Evolutionary conservation across 169 alveolate genomes (phyloP).

Genomic region (Babesia microti): DNA sequence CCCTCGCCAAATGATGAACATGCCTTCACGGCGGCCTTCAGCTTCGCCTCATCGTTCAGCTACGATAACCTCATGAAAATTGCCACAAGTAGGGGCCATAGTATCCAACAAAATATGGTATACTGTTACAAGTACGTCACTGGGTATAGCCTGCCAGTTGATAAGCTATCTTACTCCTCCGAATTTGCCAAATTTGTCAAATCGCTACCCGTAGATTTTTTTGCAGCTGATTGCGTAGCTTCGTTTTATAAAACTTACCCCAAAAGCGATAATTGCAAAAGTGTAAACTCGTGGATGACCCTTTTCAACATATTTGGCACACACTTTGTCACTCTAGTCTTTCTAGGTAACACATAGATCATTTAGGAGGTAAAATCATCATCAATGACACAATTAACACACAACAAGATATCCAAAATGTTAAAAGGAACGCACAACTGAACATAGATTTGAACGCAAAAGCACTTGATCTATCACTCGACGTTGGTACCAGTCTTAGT

Average conservation of each 20-base stretch:
- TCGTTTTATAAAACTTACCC: constrained; percentile 20
- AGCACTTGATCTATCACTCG: constrained; percentile 16
- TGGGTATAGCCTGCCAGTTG: too few species aligned
- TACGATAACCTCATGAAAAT: too few species aligned
- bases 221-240: constrained; percentile 19
- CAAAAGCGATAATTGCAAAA: constrained; percentile 6
- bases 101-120: too few species aligned
- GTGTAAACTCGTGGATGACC: constrained; percentile 29
- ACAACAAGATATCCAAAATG: constrained; percentile 24
- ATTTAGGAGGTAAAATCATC: constrained; percentile 32
- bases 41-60: too few species aligned
- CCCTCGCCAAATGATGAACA: too few species aligned
- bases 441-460: constrained; percentile 19
- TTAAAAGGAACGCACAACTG: too few species aligned
- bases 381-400: constrained; percentile 19
- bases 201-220: too few species aligned
- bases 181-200: too few species aligned
- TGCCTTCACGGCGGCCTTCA: too few species aligned
- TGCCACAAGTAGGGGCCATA: too few species aligned
- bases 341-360: constrained; percentile 10
- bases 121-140: constrained; percentile 41
- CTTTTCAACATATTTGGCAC: constrained; percentile 37
- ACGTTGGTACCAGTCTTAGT: not conserved
- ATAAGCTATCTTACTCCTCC: too few species aligned
- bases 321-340: constrained; percentile 31